Evolutionary conservation across 768 basidiomycete species (phyloP).

Genomic region (Lactarius tabidus): DNA sequence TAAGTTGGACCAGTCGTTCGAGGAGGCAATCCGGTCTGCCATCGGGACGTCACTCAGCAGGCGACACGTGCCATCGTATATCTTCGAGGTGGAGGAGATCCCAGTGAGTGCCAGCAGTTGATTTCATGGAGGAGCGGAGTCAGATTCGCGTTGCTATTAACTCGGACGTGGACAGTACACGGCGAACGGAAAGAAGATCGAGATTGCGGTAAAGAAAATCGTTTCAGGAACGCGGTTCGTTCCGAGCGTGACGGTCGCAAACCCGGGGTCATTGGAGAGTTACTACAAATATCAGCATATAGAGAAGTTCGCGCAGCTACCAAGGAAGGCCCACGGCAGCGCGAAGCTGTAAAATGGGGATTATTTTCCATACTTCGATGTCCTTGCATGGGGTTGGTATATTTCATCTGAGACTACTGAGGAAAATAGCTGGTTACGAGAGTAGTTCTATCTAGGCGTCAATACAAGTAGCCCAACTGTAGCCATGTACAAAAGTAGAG

Average conservation of each 20-base stretch:
- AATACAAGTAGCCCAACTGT: background rate
- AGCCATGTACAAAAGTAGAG: background rate
- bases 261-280: too few species aligned
- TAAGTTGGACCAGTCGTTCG: slow-evolving; percentile 42
- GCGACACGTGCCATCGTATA: slow-evolving; percentile 69
- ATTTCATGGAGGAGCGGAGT: background rate
- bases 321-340: background rate
- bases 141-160: background rate
- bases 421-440: too few species aligned
- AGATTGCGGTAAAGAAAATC: slow-evolving; percentile 76
- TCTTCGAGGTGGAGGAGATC: slow-evolving; percentile 62
- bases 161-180: slow-evolving; percentile 46
- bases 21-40: slow-evolving; percentile 47
- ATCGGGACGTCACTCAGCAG: slow-evolving; percentile 60
- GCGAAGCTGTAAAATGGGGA: background rate
- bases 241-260: too few species aligned
- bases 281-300: too few species aligned
- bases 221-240: slow-evolving; percentile 59
- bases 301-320: slow-evolving; percentile 31
- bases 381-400: too few species aligned
- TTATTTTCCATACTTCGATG: too few species aligned
- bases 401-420: too few species aligned
- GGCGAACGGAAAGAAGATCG: slow-evolving; percentile 73
- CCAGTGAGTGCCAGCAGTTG: slow-evolving; percentile 45
- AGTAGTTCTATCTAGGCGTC: background rate